Percentiles rank a stretch among this genome's conserved stretches.
phyloP scores from a whole-genome alignment of 1,139 yeast genomes.

The Yamadazyma pseudoaaseri region DNA sequence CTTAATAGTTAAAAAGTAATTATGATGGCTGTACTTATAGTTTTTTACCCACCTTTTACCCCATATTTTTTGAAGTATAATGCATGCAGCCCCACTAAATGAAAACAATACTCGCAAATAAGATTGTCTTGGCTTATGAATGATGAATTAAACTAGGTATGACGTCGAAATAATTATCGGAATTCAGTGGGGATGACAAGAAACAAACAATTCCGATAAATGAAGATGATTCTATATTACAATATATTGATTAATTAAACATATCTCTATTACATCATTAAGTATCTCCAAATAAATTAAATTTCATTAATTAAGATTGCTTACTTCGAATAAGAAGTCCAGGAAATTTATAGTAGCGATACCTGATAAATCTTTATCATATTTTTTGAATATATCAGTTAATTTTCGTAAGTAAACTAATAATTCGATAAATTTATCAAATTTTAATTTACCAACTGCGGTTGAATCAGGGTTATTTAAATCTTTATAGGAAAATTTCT shows the following conservation, averaged over 20 bases:
- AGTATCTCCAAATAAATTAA: no score
- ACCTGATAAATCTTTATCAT: constrained; percentile 74
- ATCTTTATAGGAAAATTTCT: constrained; percentile 50
- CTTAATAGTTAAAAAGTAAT: no score
- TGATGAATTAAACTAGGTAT: no score
- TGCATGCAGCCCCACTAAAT: no score
- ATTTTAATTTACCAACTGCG: constrained; percentile 59
- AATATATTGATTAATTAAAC: not conserved
- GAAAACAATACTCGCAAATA: no score
- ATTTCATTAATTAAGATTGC: constrained; percentile 23
- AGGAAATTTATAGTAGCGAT: constrained; percentile 75
- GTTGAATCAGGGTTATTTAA: constrained; percentile 29
- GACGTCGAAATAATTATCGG: no score
- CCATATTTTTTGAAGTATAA: no score
- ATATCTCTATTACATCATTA: not conserved
- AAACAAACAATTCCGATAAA: constrained; percentile 1
- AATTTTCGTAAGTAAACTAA: constrained; percentile 74
- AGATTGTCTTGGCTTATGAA: no score
- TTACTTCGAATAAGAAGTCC: constrained; percentile 70
- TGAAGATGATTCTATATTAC: constrained; percentile 1
- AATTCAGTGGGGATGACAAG: no score
- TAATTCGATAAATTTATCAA: constrained; percentile 81
- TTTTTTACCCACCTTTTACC: no score
- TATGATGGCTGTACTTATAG: no score
- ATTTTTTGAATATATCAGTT: constrained; percentile 77